Conservation (phyloP, 306 rosid genomes). For the Inga laurina region DNA sequence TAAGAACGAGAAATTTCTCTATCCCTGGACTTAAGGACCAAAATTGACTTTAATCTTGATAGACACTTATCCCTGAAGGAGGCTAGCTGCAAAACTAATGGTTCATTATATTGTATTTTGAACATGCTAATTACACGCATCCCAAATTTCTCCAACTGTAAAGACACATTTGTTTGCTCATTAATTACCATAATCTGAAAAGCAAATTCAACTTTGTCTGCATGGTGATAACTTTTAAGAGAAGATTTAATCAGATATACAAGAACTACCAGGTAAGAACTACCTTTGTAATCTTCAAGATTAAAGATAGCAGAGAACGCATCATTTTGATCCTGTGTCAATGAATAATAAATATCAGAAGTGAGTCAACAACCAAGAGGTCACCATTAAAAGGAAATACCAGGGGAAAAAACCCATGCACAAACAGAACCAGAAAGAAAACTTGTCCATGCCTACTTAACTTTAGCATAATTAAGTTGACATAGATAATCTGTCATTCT, state of each 20-base stretch:
- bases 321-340: constrained; percentile 82
- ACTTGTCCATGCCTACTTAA: constrained; percentile 3
- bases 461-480: constrained; percentile 3
- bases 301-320: constrained; percentile 79
- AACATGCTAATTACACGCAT: background rate
- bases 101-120: constrained; percentile 5
- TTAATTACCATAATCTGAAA: background rate
- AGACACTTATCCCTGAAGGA: background rate
- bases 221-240: constrained; percentile 1
- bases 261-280: constrained; percentile 4
- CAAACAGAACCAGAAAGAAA: constrained; percentile 17
- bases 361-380: constrained; percentile 7
- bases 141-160: background rate
- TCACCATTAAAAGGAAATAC: constrained; percentile 2
- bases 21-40: background rate
- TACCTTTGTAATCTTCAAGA: constrained; percentile 97
- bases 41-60: background rate
- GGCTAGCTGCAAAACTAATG: background rate
- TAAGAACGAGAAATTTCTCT: constrained; percentile 2
- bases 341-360: constrained; percentile 38
- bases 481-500: constrained; percentile 10
- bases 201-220: constrained; percentile 1
- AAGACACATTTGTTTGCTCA: constrained; percentile 3
- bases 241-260: background rate
- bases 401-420: background rate